Conservation (phyloP, 305 asterid species). For the Solanum aculeatissimum region DNA sequence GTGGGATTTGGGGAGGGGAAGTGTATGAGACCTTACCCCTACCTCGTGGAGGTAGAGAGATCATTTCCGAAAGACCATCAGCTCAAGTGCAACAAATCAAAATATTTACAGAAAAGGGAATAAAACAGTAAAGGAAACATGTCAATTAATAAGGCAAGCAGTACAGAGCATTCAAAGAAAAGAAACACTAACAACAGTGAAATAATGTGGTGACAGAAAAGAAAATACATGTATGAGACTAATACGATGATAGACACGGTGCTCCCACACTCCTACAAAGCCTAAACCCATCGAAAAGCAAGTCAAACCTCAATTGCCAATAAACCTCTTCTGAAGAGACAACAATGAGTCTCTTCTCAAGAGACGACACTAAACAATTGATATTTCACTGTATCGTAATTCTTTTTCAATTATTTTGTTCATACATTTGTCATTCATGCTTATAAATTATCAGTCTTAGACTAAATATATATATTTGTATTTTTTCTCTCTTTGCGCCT, state of each 20-base stretch:
- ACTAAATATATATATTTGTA: too few species aligned
- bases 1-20: neutral
- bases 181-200: neutral
- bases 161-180: neutral
- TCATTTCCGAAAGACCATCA: neutral
- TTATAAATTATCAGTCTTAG: too few species aligned
- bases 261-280: neutral
- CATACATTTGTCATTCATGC: too few species aligned
- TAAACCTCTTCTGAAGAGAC: too few species aligned
- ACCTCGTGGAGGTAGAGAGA: neutral
- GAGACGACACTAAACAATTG: too few species aligned
- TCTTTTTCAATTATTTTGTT: too few species aligned
- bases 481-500: too few species aligned
- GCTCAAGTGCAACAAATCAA: neutral
- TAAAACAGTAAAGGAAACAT: neutral
- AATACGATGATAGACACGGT: neutral
- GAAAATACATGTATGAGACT: neutral
- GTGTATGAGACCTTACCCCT: neutral
- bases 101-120: neutral
- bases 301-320: neutral
- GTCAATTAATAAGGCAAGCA: neutral
- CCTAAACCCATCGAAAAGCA: neutral
- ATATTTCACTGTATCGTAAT: too few species aligned
- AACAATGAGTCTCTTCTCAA: too few species aligned
- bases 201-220: neutral